Base-by-base conservation (phyloP, 345 rosid genomes). In the Brassica cretica region DNA sequence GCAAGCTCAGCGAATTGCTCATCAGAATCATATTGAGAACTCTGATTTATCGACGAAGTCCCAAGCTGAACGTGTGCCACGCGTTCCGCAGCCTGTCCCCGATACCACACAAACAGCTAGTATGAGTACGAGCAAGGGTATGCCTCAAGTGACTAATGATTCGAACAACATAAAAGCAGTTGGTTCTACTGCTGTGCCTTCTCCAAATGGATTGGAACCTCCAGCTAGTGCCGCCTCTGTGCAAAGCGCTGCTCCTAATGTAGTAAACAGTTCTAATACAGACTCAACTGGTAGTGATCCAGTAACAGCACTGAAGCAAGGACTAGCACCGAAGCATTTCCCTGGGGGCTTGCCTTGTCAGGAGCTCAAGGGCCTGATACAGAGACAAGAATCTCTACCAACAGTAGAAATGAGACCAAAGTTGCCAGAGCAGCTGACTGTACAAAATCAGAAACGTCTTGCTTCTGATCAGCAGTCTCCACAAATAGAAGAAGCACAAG, bases 1-100 rank as follows among this genome's bases (percentile, higher is more conserved):
- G 74, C 96, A 87, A 78, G 76, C 84, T 33, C 92, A 87, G 81
- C 90, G 96, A 87, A 75, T 82, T 82, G 80, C 82, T 83, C 89
- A 84, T 46, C 94, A 84, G 75, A 89, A 84, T 80, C 86, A 77
- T 72, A 88, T 80, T 25, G 76, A 76, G 79, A 88, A 77, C 83
- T 64, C 88, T 73, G 91, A 87, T 33, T 62, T 75, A 35, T 80
- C 77, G 27, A 79, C 72, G 77, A 91, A 90, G 84, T 76, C 91
- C 79, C 89, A 81, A 84, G 82, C 80, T 67, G 93, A 91, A 56
- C 83, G 84, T 78, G 66, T 78, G 56, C 84, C 82, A 78, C 77
- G 78, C 49, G 91, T 86, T 59, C 87, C 80, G 58, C 87, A 83
- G 77, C 79, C 85, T 33, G 71, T 74, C 19, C 84, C 68, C 77